These are phyloP conservation scores for Rosa multiflora DNA, from an alignment of 306 rosid species.

Conservation along the genomic window DNA sequence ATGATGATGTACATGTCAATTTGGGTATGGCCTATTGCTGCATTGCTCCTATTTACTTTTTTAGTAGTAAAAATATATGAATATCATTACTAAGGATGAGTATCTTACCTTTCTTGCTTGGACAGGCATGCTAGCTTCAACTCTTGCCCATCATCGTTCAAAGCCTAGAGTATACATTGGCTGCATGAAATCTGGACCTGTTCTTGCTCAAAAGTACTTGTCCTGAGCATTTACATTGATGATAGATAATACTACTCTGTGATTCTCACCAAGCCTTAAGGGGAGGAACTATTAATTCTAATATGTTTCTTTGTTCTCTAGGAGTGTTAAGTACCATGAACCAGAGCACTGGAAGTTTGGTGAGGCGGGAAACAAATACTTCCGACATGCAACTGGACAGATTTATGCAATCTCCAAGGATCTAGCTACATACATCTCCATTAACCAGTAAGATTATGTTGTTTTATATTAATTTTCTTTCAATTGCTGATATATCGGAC, in stretches of 20 bases:
- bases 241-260: not conserved
- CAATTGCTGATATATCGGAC: not conserved
- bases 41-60: conserved; percentile 4
- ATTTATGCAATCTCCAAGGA: conserved; percentile 95
- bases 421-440: conserved; percentile 83
- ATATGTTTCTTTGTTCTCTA: conserved; percentile 22
- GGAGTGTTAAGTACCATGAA: conserved; percentile 92
- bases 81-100: not conserved
- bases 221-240: conserved; percentile 9
- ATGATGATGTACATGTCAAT: conserved; percentile 98
- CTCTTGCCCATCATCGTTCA: conserved; percentile 80
- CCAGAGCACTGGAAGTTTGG: conserved; percentile 99
- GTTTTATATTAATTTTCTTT: not conserved
- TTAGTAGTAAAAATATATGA: not conserved
- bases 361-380: conserved; percentile 95
- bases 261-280: not conserved
- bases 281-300: conserved; percentile 9
- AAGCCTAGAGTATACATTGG: conserved; percentile 96
- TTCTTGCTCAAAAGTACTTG: conserved; percentile 77
- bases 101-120: conserved; percentile 20
- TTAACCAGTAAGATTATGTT: conserved; percentile 63
- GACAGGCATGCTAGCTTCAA: conserved; percentile 83
- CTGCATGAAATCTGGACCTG: conserved; percentile 99
- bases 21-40: conserved; percentile 54
- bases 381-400: conserved; percentile 98